A percentile compares a stretch with the other conserved stretches of the same genome.
Conservation (phyloP, 2,329 filamentous ascomycete genomes). For the Aspergillus niger region DNA sequence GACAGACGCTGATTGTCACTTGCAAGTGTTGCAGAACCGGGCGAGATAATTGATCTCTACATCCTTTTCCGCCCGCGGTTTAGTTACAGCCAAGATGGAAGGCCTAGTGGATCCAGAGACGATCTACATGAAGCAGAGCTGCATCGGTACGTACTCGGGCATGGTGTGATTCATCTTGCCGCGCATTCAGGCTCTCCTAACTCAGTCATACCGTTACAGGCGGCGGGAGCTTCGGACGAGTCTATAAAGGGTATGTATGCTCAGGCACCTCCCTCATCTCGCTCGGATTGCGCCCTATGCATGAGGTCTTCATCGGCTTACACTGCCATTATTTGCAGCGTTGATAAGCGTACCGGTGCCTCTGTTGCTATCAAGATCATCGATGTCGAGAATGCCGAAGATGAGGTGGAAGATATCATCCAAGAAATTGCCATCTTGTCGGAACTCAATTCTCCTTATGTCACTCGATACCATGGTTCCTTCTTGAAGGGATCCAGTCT, state of each 20-base stretch:
- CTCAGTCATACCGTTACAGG: slow-evolving; percentile 55
- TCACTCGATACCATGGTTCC: slow-evolving; percentile 97
- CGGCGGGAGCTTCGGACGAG: slow-evolving; percentile 96
- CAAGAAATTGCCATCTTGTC: slow-evolving; percentile 98
- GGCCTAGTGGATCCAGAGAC: slow-evolving; percentile 77
- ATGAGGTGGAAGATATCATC: slow-evolving; percentile 99
- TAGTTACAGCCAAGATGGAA: slow-evolving; percentile 39
- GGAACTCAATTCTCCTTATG: slow-evolving; percentile 91
- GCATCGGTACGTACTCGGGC: slow-evolving; percentile 66
- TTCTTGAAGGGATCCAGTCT: slow-evolving; percentile 94
- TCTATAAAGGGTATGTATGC: slow-evolving; percentile 82
- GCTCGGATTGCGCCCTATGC: neutral
- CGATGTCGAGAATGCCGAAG: slow-evolving; percentile 97
- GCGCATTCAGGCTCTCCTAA: slow-evolving; percentile 14
- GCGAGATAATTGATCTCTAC: neutral
- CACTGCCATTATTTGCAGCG: slow-evolving; percentile 51
- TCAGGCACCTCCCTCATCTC: neutral
- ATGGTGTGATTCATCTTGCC: neutral
- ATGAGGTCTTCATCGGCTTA: slow-evolving; percentile 5
- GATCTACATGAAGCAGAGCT: slow-evolving; percentile 90
- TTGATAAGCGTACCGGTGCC: slow-evolving; percentile 90
- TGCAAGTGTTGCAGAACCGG: neutral
- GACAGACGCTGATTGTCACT: slow-evolving; percentile 3
- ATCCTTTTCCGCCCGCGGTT: neutral
- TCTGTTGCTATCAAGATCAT: slow-evolving; percentile 98